A percentile compares a stretch with the other conserved stretches of the same genome.
These are phyloP conservation scores for Immersiporthe knoxdaviesiana DNA, from an alignment of 2,329 filamentous ascomycete genomes.

Conservation along the genomic window DNA sequence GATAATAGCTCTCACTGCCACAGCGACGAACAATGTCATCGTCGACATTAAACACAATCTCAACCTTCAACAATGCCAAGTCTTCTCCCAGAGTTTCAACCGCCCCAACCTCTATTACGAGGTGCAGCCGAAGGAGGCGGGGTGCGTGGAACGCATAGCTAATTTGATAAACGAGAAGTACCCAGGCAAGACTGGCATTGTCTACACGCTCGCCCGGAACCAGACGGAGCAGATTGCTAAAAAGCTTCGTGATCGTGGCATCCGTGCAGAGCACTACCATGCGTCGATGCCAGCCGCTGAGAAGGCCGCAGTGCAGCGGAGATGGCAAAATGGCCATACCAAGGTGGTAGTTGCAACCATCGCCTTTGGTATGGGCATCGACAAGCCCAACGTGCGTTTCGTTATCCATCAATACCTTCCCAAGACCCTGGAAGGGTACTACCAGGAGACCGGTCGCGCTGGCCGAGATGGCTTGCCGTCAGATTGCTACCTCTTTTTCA, in stretches of 20 bases:
- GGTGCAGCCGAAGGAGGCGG: slow-evolving; percentile 72
- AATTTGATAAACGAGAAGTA: slow-evolving; percentile 73
- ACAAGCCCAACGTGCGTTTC: slow-evolving; percentile 95
- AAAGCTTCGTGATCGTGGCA: slow-evolving; percentile 64
- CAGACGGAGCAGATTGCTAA: slow-evolving; percentile 79
- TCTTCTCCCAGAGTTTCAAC: slow-evolving; percentile 94
- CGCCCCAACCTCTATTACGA: slow-evolving; percentile 93
- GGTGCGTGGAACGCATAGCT: slow-evolving; percentile 57
- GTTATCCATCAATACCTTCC: slow-evolving; percentile 93
- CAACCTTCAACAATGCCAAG: slow-evolving; percentile 75
- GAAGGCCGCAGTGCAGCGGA: slow-evolving; percentile 71
- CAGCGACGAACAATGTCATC: slow-evolving; percentile 91
- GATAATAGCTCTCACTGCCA: slow-evolving; percentile 93
- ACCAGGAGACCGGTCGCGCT: slow-evolving; percentile 95
- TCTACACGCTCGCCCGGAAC: slow-evolving; percentile 88
- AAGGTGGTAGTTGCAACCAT: slow-evolving; percentile 97
- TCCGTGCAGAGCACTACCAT: slow-evolving; percentile 84
- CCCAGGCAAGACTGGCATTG: slow-evolving; percentile 76
- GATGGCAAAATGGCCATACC: slow-evolving; percentile 79
- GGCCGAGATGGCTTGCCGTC: slow-evolving; percentile 88
- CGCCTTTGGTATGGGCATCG: slow-evolving; percentile 99
- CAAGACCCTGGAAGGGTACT: slow-evolving; percentile 96
- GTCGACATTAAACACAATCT: slow-evolving; percentile 90
- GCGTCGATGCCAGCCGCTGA: slow-evolving; percentile 71
- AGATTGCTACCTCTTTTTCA: slow-evolving; percentile 88